Evolutionary conservation across 2,329 filamentous ascomycete genomes (phyloP), one percentile per base, ranked within the genome.

Genomic region (Thelonectria olida): DNA sequence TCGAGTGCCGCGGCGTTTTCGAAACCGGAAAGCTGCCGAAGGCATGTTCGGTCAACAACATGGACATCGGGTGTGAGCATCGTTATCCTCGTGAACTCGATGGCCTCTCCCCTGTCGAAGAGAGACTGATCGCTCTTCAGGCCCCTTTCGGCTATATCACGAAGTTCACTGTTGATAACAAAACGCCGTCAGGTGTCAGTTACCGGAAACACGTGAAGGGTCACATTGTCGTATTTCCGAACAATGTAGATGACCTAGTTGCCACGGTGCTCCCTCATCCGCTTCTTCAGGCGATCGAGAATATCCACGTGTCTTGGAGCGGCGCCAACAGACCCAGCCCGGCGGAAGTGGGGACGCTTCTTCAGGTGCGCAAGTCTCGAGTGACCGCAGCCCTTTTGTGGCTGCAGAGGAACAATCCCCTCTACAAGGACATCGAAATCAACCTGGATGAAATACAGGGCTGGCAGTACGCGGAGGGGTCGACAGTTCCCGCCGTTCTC

Each of bases 201-300:
- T 59, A 63, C 51, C n/a, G 60, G 49, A 62, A 62, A 20, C 54
- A 62, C 25, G 45, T 62, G 1, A 54, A 58, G 50, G 60, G 50
- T 12, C 49, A 62, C 25, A 54, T 62, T n/a, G 55, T 58, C 17
- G 44, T 62, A 1, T 62, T 58, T 49, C 54, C 54, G 15, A 58
- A 62, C 52, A 61, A 56, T 1, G 59, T 67, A 8, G 23, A 67
- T 38, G 56, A 62, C 27, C 55, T 60, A 8, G 58, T 54, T 12
- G 44, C 53, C 6, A 59, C 22, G 5, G 61, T 66, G 17, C 54
- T 66, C 20, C 31, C 27, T 31, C 12, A 56, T 28, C 53, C 53
- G 4, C 53, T 56, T 49, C 53, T 56, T n/a, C 9, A 36, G 25
- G 23, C 42, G 10, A 49, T 49, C 23, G 56, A 54, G 56, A 59